These are phyloP conservation scores for Pichia insulana DNA, from an alignment of 805 yeast genomes.

Conservation along the genomic window DNA sequence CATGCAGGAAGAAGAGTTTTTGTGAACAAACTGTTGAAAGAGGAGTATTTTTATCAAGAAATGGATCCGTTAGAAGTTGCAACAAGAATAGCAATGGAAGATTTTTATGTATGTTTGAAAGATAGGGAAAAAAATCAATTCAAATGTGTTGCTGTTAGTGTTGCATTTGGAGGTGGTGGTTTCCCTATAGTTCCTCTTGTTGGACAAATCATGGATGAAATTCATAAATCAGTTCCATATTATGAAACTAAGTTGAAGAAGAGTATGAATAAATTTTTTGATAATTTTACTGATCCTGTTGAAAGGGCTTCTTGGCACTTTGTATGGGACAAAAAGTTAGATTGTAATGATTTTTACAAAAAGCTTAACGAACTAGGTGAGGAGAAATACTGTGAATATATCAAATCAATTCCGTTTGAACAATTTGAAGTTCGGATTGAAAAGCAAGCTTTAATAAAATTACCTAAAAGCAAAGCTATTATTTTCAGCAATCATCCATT, in stretches of 20 bases:
- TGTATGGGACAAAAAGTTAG: conserved; percentile 37
- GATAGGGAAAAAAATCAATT: conserved; percentile 29
- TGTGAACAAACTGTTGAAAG: conserved; percentile 34
- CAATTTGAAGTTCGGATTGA: conserved; percentile 39
- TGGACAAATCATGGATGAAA: conserved; percentile 32
- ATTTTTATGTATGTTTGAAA: conserved; percentile 35
- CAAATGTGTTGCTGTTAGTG: conserved; percentile 43
- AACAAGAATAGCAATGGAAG: conserved; percentile 42
- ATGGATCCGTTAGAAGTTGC: conserved; percentile 38
- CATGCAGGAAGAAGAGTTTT: conserved; percentile 27
- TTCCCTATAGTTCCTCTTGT: conserved; percentile 31
- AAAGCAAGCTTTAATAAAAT: conserved; percentile 37
- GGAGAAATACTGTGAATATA: conserved; percentile 24
- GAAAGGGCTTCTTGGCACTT: conserved; percentile 45
- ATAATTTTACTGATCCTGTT: conserved; percentile 33
- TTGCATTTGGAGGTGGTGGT: conserved; percentile 46
- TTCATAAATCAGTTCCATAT: conserved; percentile 41
- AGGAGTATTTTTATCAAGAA: conserved; percentile 35
- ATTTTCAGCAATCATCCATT: conserved; percentile 24
- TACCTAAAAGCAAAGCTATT: conserved; percentile 33
- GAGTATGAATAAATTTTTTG: conserved; percentile 46
- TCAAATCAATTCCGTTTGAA: conserved; percentile 28
- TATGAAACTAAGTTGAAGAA: conserved; percentile 37
- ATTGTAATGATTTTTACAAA: conserved; percentile 21
- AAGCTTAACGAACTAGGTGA: conserved; percentile 32